These are phyloP conservation scores for Calonectria naviculata DNA, from an alignment of 2,329 filamentous ascomycete genomes.

Conservation along the genomic window DNA sequence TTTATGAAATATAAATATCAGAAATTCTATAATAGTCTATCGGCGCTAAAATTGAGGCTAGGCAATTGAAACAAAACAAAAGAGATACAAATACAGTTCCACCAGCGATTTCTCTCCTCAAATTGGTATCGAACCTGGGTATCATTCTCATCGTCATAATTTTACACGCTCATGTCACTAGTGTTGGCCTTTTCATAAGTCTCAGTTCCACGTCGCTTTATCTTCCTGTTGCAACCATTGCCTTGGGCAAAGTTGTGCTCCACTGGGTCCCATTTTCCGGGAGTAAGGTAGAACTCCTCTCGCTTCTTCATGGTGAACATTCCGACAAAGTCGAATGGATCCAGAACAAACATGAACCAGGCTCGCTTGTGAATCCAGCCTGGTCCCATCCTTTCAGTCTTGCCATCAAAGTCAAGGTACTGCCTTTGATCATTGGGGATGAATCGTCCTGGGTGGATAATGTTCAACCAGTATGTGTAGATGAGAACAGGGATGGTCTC, in stretches of 20 bases:
- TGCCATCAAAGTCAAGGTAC: constrained; percentile 54
- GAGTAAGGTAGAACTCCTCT: constrained; percentile 33
- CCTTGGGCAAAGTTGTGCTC: constrained; percentile 37
- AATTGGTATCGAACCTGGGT: not conserved
- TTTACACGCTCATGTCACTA: not conserved
- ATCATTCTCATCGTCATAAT: not conserved
- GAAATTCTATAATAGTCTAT: not conserved
- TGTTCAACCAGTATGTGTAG: constrained; percentile 56
- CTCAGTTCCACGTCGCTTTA: not conserved
- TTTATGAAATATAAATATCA: not conserved
- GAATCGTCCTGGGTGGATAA: constrained; percentile 54
- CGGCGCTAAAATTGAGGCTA: not conserved
- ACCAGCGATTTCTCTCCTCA: not conserved
- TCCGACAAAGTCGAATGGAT: constrained; percentile 38
- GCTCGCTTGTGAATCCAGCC: constrained; percentile 38
- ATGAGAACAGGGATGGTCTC: constrained; percentile 56
- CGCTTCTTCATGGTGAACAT: constrained; percentile 38
- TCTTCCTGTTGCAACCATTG: constrained; percentile 7
- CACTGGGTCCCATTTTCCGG: constrained; percentile 31
- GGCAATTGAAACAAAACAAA: not conserved
- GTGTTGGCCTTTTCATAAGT: not conserved
- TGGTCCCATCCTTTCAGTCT: constrained; percentile 43
- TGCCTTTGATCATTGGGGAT: constrained; percentile 51
- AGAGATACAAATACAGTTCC: not conserved
- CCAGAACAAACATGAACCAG: constrained; percentile 28